Conservation (phyloP, 2,329 filamentous ascomycete genomes). For the Monosporascus sp. region DNA sequence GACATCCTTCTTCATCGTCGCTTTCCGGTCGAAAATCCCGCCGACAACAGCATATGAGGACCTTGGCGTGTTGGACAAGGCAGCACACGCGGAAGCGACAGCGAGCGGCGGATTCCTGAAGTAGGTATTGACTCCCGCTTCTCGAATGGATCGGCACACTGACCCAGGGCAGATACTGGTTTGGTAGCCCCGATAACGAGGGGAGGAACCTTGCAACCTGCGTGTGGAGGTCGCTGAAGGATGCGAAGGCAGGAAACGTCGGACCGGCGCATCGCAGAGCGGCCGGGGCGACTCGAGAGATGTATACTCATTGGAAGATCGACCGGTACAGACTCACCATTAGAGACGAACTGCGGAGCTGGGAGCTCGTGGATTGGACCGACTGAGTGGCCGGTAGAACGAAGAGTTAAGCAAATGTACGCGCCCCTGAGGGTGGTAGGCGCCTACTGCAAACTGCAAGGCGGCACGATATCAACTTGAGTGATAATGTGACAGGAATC, state of each 20-base stretch:
- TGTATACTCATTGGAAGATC: conserved; percentile 63
- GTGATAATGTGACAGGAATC: background rate
- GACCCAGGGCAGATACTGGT: conserved; percentile 66
- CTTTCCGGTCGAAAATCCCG: conserved; percentile 71
- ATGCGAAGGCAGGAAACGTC: conserved; percentile 54
- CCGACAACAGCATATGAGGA: conserved; percentile 60
- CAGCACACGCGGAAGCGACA: conserved; percentile 74
- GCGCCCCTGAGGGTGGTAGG: background rate
- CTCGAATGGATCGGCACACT: conserved; percentile 13
- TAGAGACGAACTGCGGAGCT: conserved; percentile 56
- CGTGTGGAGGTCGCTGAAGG: conserved; percentile 56
- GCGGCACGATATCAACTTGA: background rate
- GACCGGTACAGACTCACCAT: conserved; percentile 66
- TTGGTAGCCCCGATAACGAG: conserved; percentile 65
- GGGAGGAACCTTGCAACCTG: conserved; percentile 79
- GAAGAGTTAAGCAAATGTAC: background rate
- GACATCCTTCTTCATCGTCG: conserved; percentile 74
- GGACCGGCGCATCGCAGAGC: conserved; percentile 60
- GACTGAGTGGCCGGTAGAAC: conserved; percentile 18
- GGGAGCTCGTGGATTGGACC: conserved; percentile 58
- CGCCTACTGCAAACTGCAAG: background rate
- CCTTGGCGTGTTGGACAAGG: conserved; percentile 69
- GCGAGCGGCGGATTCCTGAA: conserved; percentile 78
- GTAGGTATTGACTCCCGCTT: conserved; percentile 32
- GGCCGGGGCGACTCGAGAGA: conserved; percentile 58